Conservation (phyloP, 1,139 yeast species). For the Candida glucosophila region DNA sequence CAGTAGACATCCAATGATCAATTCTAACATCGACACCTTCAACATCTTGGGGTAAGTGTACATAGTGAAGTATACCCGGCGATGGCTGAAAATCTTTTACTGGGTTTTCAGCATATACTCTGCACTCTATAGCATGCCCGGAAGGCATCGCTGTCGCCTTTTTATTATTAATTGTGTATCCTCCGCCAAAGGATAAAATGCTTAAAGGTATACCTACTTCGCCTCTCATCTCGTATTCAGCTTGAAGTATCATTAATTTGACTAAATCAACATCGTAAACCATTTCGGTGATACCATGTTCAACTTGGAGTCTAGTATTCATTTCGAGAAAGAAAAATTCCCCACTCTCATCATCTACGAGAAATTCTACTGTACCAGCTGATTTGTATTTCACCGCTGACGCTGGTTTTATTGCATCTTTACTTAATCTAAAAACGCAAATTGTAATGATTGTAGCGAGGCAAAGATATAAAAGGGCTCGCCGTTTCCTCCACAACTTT, state of each 20-base stretch:
- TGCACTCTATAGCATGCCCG: slow-evolving; percentile 28
- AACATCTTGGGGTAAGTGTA: slow-evolving; percentile 12
- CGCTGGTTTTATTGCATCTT: slow-evolving; percentile 19
- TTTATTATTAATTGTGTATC: slow-evolving; percentile 4
- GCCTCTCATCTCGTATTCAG: slow-evolving; percentile 18
- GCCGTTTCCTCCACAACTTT: slow-evolving; percentile 44
- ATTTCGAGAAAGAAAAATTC: slow-evolving; percentile 23
- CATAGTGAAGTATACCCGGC: slow-evolving; percentile 25
- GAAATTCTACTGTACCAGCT: slow-evolving; percentile 29
- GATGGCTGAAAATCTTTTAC: slow-evolving; percentile 25
- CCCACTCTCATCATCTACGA: slow-evolving; percentile 24
- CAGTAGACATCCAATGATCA: slow-evolving; percentile 29
- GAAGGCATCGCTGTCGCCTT: slow-evolving; percentile 17
- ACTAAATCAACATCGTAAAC: slow-evolving; percentile 24
- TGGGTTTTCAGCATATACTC: slow-evolving; percentile 31
- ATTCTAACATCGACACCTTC: slow-evolving; percentile 14
- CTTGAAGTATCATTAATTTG: slow-evolving; percentile 22
- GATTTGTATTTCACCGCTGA: slow-evolving; percentile 21
- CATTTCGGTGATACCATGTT: slow-evolving; percentile 29
- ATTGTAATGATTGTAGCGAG: slow-evolving; percentile 6
- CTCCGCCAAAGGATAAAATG: slow-evolving; percentile 8
- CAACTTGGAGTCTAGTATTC: slow-evolving; percentile 30
- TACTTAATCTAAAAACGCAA: slow-evolving; percentile 11
- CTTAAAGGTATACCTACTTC: slow-evolving; percentile 15
- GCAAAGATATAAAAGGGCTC: slow-evolving; percentile 19